A percentile compares a stretch with the other conserved stretches of the same genome.
Evolutionary conservation across 2,329 filamentous ascomycete species (phyloP).

Genomic region (Aplosporella prunicola): DNA sequence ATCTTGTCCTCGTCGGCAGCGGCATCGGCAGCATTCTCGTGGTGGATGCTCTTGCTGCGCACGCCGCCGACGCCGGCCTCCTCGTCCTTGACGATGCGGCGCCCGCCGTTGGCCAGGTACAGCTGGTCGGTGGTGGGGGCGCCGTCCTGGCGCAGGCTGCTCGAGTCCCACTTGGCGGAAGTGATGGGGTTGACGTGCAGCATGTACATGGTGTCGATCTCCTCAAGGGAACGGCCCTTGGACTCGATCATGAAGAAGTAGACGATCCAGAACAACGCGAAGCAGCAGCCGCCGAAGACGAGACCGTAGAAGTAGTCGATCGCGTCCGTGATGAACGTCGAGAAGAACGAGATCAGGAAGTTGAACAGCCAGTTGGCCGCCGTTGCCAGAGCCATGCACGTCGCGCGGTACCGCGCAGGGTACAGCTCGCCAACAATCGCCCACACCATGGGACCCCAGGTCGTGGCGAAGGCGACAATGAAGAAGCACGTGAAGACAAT

Average conservation of each 20-base stretch:
- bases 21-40: constrained; percentile 4
- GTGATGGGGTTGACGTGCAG: constrained; percentile 51
- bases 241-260: constrained; percentile 73
- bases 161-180: constrained; percentile 5
- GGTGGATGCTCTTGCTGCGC: constrained; percentile 9
- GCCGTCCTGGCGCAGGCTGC: constrained; percentile 3
- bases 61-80: constrained; percentile 18
- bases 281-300: constrained; percentile 64
- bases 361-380: constrained; percentile 37
- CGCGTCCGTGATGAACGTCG: constrained; percentile 62
- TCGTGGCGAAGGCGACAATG: constrained; percentile 57
- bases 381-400: constrained; percentile 27
- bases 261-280: constrained; percentile 54
- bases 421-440: constrained; percentile 59
- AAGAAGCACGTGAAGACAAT: constrained; percentile 62
- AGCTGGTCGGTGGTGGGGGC: constrained; percentile 15
- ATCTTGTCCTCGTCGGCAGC: not conserved
- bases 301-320: constrained; percentile 69
- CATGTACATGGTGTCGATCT: constrained; percentile 67
- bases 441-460: constrained; percentile 65
- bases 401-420: constrained; percentile 43
- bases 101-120: constrained; percentile 24
- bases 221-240: constrained; percentile 63
- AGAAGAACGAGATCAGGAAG: constrained; percentile 55
- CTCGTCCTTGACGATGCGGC: constrained; percentile 25